Evolutionary conservation across 208 protist genomes (phyloP), one percentile per base, ranked within the genome.

Genomic region (Trypanosoma lewisi): DNA sequence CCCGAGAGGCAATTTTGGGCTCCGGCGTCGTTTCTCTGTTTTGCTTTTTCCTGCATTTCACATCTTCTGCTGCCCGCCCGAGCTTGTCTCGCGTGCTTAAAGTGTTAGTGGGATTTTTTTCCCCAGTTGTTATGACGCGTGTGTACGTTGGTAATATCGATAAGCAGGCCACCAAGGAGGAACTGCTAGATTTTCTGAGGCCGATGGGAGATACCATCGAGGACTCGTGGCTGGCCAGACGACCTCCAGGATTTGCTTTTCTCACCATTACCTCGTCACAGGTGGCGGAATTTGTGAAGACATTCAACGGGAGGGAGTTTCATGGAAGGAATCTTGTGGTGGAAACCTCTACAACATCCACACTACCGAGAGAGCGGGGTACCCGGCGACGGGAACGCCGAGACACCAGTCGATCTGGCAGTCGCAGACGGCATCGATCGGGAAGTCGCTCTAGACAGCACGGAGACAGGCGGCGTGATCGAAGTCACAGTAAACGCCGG

Each of bases 61-160:
- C n/a, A n/a, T n/a, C n/a, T n/a, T n/a, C n/a, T n/a, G n/a, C n/a
- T n/a, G n/a, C n/a, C n/a, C n/a, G n/a, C n/a, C n/a, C n/a, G n/a
- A n/a, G n/a, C n/a, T n/a, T n/a, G n/a, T 44, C 2, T 44, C 11
- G 39, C 39, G 39, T 44, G 39, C 39, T 44, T 17, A 17, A 17
- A 9, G 14, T 17, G 49, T 53, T 33, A 31, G 49, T 53, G 25
- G 12, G 27, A 14, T 53, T 14, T 34, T 8, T 33, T 33, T 31
- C 8, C 30, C 1, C 39, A 23, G 11, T 16, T 14, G 11, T 36
- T 16, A 70, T 67, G 70, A 60, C 70, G 51, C 70, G 56, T 39
- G 62, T 68, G 21, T 75, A 65, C 49, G 56, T 67, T n/a, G 70
- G 57, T 47, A 75, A 67, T 45, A 67, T 66, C 48, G 70, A 65